These are phyloP conservation scores for Acacia melanoxylon DNA, from an alignment of 306 rosid species.

Conservation along the genomic window DNA sequence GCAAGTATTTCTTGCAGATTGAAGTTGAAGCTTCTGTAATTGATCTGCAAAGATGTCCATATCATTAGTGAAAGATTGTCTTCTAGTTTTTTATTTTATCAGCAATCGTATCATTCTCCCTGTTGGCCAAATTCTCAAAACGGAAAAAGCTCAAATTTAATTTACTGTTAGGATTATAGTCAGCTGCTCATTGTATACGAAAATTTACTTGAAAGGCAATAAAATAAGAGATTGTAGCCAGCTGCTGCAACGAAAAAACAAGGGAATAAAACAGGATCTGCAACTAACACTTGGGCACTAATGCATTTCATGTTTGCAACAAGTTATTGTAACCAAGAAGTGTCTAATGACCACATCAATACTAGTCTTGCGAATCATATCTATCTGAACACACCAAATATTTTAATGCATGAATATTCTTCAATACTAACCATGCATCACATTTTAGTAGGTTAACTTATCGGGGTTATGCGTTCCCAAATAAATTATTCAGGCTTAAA, in stretches of 20 bases:
- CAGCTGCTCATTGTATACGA: background rate
- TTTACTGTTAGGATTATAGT: background rate
- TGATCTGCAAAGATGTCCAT: constrained; percentile 24
- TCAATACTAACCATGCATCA: background rate
- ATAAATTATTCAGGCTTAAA: background rate
- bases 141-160: background rate
- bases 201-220: background rate
- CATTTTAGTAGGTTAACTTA: background rate
- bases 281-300: background rate
- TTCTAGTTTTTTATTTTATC: background rate
- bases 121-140: background rate
- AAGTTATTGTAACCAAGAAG: too few species aligned
- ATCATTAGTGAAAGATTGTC: constrained; percentile 3
- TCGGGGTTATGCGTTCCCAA: background rate
- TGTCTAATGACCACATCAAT: background rate
- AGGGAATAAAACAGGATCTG: too few species aligned
- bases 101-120: constrained; percentile 8
- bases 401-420: background rate
- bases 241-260: background rate
- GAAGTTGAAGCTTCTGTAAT: background rate
- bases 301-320: background rate
- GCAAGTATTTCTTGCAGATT: background rate
- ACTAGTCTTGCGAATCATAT: background rate
- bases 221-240: background rate
- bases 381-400: background rate